These are phyloP conservation scores for Dioszegia crocea DNA, from an alignment of 768 basidiomycete genomes.

Conservation along the genomic window DNA sequence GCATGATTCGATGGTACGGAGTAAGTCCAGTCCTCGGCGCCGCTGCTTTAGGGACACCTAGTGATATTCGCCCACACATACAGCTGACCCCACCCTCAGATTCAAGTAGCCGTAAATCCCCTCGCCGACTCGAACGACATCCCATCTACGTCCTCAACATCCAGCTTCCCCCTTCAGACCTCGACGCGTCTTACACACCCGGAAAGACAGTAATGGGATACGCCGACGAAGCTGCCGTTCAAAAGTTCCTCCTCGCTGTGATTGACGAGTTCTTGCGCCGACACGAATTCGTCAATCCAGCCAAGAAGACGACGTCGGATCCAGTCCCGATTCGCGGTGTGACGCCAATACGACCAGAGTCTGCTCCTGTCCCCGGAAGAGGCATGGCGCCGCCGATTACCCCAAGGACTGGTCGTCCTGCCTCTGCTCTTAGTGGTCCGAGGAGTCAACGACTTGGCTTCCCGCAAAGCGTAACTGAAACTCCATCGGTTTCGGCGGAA, in stretches of 20 bases:
- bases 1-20: neutral
- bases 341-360: too few species aligned
- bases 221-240: conserved; percentile 58
- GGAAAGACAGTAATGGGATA: conserved; percentile 65
- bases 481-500: too few species aligned
- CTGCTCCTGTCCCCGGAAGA: neutral
- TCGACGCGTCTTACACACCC: conserved; percentile 77
- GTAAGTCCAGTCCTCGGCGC: neutral
- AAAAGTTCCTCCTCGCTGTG: conserved; percentile 58
- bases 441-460: conserved; percentile 2
- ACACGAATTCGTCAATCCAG: conserved; percentile 56
- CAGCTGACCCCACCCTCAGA: neutral
- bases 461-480: neutral
- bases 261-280: conserved; percentile 63
- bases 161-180: conserved; percentile 59
- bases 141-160: conserved; percentile 81
- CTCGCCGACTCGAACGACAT: conserved; percentile 71
- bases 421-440: neutral
- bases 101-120: conserved; percentile 61
- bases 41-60: too few species aligned
- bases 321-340: too few species aligned
- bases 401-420: neutral
- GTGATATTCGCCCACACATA: too few species aligned
- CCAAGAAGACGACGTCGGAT: neutral
- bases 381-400: neutral